phyloP scores from a whole-genome alignment of 805 yeast genomes.

The Hanseniaspora pseudoguilliermondii region DNA sequence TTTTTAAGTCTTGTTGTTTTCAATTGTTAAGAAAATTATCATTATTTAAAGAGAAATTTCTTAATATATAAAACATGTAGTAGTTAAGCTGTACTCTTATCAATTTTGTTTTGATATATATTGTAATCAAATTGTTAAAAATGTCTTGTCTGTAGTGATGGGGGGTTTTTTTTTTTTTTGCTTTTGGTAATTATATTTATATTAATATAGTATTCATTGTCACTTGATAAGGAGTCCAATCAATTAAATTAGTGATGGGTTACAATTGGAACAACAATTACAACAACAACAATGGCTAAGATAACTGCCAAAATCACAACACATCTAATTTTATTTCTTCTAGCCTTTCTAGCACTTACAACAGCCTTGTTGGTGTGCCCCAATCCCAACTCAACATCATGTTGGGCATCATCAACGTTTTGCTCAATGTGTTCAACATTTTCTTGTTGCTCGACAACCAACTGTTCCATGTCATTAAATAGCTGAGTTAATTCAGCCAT shows the following conservation, averaged over 20 bases:
- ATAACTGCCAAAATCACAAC: conserved; percentile 48
- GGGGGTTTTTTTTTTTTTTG: too few species aligned
- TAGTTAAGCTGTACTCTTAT: too few species aligned
- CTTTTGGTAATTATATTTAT: not conserved
- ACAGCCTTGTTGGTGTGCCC: conserved; percentile 90
- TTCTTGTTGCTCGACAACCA: conserved; percentile 91
- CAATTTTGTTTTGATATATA: not conserved
- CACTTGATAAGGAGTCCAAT: too few species aligned
- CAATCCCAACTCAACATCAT: conserved; percentile 84
- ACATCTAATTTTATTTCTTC: conserved; percentile 85
- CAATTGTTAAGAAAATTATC: too few species aligned
- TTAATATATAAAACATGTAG: too few species aligned
- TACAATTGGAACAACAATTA: conserved; percentile 42
- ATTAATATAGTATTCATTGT: not conserved
- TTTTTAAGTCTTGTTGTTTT: not conserved
- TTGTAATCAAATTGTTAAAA: not conserved
- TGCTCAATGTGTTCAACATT: conserved; percentile 72
- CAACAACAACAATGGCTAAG: conserved; percentile 51
- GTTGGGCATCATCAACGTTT: conserved; percentile 70
- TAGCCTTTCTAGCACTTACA: conserved; percentile 72
- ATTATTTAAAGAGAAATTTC: too few species aligned
- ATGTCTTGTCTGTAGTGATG: too few species aligned
- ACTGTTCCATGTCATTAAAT: conserved; percentile 89
- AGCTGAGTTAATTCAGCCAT: conserved; percentile 92
- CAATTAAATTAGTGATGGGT: conserved; percentile 17